These are phyloP conservation scores for Anthoceros angustus DNA, from an alignment of 225 moss, liverwort and hornwort genomes.

Conservation along the genomic window DNA sequence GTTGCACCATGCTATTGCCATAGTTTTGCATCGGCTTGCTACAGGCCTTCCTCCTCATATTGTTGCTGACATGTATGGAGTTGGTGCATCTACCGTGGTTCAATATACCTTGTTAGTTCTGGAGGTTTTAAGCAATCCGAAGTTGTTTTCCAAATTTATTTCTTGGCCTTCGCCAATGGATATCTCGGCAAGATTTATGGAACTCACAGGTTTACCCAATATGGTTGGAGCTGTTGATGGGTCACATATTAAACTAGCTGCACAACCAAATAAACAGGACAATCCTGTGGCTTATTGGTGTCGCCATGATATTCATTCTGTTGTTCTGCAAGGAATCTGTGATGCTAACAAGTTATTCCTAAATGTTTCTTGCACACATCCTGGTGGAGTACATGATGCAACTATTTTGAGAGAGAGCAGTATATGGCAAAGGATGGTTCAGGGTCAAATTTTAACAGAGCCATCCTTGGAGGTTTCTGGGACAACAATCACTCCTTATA, in stretches of 20 bases:
- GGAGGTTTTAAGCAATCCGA: background rate
- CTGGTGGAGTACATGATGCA: background rate
- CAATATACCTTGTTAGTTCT: background rate
- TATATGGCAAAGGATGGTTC: background rate
- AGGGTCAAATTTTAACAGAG: no score
- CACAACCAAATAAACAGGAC: background rate
- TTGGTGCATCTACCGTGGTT: background rate
- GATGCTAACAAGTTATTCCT: background rate
- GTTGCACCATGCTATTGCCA: no score
- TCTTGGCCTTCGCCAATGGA: background rate
- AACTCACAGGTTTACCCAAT: background rate
- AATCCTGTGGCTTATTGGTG: background rate
- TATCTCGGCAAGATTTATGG: background rate
- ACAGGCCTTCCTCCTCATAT: background rate
- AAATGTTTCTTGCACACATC: background rate
- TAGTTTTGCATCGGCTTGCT: background rate
- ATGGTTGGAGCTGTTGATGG: constrained; percentile 5
- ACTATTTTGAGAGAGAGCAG: background rate
- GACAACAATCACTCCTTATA: no score
- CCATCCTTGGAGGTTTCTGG: no score
- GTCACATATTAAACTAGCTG: background rate
- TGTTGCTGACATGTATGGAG: background rate
- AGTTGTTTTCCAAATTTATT: background rate
- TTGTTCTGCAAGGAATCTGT: background rate
- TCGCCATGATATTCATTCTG: background rate